Conservation (phyloP, 768 basidiomycete species). For the Kwoniella newhampshirensis region DNA sequence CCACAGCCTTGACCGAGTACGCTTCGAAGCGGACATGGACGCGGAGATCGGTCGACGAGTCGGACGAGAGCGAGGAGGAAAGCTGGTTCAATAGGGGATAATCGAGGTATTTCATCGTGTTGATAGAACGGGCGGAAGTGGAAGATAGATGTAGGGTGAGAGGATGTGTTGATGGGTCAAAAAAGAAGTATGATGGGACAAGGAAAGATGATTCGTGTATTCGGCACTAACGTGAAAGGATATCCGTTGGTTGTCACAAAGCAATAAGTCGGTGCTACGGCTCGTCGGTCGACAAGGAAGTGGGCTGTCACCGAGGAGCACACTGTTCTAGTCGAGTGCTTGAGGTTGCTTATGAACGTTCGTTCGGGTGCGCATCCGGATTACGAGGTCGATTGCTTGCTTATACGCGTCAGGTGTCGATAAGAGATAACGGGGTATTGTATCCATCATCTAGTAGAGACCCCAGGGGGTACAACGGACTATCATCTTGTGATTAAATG, state of each 20-base stretch:
- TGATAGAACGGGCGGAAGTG: background rate
- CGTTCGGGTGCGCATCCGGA: slow-evolving; percentile 4
- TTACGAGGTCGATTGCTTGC: background rate
- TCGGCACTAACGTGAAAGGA: background rate
- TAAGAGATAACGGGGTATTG: background rate
- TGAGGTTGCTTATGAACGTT: slow-evolving; percentile 15
- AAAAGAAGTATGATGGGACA: too few relatives aligned
- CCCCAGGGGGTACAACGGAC: slow-evolving; percentile 22
- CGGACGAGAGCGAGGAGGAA: slow-evolving; percentile 75
- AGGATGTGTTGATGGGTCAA: background rate
- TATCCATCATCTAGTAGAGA: slow-evolving; percentile 2
- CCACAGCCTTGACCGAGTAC: slow-evolving; percentile 96
- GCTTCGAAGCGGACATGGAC: slow-evolving; percentile 93
- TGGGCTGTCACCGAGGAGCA: background rate
- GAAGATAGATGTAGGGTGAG: background rate
- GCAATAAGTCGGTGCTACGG: too few relatives aligned
- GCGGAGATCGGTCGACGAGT: slow-evolving; percentile 61
- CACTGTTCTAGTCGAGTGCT: too few relatives aligned
- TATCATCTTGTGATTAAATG: slow-evolving; percentile 6
- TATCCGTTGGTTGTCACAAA: background rate
- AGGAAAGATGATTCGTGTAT: background rate
- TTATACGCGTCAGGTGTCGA: background rate
- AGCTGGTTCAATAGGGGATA: slow-evolving; percentile 68
- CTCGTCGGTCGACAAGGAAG: background rate
- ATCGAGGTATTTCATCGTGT: slow-evolving; percentile 78